Conservation (phyloP, 192 early-diverging fungal genomes). For the Entophlyctis luteolus region DNA sequence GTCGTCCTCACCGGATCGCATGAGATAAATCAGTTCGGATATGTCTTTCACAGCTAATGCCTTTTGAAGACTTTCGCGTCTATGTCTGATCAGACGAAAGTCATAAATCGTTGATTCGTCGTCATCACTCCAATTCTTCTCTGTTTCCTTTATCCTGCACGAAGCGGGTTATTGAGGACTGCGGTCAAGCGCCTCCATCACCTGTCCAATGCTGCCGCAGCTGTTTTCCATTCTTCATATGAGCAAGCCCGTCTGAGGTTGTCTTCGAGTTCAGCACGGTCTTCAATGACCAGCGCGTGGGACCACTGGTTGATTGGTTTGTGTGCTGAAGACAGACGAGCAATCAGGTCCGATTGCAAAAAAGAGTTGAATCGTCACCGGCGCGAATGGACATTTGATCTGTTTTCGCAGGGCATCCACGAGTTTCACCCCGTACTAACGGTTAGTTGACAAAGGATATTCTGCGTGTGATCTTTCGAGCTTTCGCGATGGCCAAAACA, state of each 20-base stretch:
- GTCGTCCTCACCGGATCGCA: constrained; percentile 47
- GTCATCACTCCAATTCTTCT: constrained; percentile 58
- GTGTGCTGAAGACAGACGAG: no score
- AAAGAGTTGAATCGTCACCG: no score
- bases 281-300: constrained; percentile 1
- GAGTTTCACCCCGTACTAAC: no score
- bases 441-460: no score
- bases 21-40: constrained; percentile 56
- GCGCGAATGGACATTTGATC: no score
- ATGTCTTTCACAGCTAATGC: constrained; percentile 17
- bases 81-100: constrained; percentile 54
- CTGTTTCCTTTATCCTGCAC: constrained; percentile 27
- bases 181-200: not conserved
- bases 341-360: no score
- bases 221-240: not conserved
- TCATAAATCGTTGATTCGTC: constrained; percentile 58
- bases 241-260: not conserved
- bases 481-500: no score
- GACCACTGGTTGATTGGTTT: no score
- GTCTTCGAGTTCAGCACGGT: not conserved
- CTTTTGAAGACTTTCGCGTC: constrained; percentile 5
- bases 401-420: no score
- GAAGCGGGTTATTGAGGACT: constrained; percentile 5
- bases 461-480: no score
- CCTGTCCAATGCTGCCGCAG: constrained; percentile 10